These are phyloP conservation scores for Globisporangium nunn DNA, from an alignment of 352 stramenopile genomes.

Conservation along the genomic window DNA sequence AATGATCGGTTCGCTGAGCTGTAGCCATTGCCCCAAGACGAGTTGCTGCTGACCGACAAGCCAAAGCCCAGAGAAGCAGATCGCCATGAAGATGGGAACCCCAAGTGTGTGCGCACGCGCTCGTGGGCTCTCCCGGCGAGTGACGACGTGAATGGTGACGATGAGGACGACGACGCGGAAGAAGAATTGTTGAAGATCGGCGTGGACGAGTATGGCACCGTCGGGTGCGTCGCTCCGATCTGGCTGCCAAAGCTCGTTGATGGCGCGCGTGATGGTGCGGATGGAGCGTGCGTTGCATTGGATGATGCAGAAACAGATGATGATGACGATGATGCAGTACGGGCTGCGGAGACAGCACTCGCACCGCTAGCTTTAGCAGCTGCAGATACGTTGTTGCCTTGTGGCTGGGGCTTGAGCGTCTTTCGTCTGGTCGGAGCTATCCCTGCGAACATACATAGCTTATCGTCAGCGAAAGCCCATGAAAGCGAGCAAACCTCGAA, in stretches of 20 bases:
- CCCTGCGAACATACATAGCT: neutral
- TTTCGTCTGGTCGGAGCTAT: constrained; percentile 6
- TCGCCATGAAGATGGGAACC: constrained; percentile 12
- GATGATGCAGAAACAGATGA: neutral
- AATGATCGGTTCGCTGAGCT: constrained; percentile 11
- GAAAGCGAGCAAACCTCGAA: neutral
- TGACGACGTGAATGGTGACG: constrained; percentile 2
- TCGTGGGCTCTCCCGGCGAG: constrained; percentile 4
- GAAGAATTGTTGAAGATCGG: constrained; percentile 7
- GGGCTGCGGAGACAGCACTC: neutral
- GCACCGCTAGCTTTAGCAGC: neutral
- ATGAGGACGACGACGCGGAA: neutral
- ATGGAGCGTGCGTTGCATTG: neutral
- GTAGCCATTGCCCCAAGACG: neutral
- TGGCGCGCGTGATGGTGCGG: neutral
- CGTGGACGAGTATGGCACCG: constrained; percentile 6
- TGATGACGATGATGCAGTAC: neutral
- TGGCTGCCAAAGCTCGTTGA: neutral
- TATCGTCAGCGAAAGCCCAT: neutral
- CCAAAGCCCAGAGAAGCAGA: constrained; percentile 3
- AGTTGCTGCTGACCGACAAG: neutral
- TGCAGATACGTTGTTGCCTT: neutral
- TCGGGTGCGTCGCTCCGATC: constrained; percentile 1
- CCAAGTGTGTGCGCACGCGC: constrained; percentile 3
- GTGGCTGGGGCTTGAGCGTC: constrained; percentile 1